A percentile compares a stretch with the other conserved stretches of the same genome.
These are phyloP conservation scores for Boletellus sp. DNA, from an alignment of 1,284 basidiomycete genomes.

Conservation along the genomic window DNA sequence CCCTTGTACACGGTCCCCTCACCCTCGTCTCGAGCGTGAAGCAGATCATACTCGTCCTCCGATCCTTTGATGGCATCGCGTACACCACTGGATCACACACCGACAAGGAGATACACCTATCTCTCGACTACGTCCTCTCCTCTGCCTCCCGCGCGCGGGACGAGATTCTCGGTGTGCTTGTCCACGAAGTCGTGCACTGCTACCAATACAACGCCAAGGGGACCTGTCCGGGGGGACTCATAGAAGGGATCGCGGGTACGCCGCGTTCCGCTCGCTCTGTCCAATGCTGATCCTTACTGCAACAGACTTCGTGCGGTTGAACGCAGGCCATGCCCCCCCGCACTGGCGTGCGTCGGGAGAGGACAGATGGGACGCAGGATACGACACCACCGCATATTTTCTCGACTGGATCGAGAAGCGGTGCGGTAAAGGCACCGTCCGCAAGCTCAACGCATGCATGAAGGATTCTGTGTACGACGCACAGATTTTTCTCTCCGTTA, in stretches of 20 bases:
- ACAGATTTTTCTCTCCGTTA: slow-evolving; percentile 48
- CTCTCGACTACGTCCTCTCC: slow-evolving; percentile 55
- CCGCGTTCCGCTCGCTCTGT: background rate
- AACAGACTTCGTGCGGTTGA: slow-evolving; percentile 66
- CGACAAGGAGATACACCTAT: slow-evolving; percentile 69
- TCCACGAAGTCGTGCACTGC: slow-evolving; percentile 70
- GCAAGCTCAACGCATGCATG: slow-evolving; percentile 53
- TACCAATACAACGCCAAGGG: slow-evolving; percentile 62
- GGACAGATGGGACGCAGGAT: slow-evolving; percentile 67
- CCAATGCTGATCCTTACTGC: background rate
- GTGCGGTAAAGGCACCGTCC: slow-evolving; percentile 51
- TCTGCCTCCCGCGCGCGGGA: slow-evolving; percentile 44
- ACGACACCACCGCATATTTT: slow-evolving; percentile 67
- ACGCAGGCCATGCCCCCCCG: slow-evolving; percentile 53
- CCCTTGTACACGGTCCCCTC: background rate
- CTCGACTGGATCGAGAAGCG: slow-evolving; percentile 64
- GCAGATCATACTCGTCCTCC: slow-evolving; percentile 52
- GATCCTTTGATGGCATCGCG: slow-evolving; percentile 64
- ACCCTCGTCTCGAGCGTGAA: slow-evolving; percentile 42
- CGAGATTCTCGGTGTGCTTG: slow-evolving; percentile 63
- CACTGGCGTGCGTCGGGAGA: slow-evolving; percentile 54
- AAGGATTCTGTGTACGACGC: slow-evolving; percentile 47
- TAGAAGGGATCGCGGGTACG: slow-evolving; percentile 71
- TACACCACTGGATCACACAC: slow-evolving; percentile 53
- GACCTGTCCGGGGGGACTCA: slow-evolving; percentile 60